Conservation (phyloP, 345 rosid species). For the Capsella bursapastoris region DNA sequence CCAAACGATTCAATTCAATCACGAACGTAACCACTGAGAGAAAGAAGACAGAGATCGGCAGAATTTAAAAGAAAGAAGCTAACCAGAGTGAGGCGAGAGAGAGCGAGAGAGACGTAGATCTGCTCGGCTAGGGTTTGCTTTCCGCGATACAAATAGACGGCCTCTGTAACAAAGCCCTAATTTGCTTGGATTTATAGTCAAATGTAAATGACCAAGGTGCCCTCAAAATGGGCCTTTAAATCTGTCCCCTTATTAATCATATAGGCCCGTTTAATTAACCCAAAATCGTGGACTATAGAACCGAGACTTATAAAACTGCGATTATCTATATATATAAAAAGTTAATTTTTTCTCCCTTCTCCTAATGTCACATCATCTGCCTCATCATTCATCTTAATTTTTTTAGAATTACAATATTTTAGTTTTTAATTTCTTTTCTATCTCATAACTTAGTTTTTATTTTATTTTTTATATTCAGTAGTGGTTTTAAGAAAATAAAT, state of each 20-base stretch:
- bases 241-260: neutral
- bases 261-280: neutral
- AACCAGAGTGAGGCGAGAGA: slow-evolving; percentile 9
- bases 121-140: slow-evolving; percentile 31
- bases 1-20: neutral
- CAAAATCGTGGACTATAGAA: too few species aligned
- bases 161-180: slow-evolving; percentile 24
- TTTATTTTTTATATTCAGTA: too few species aligned
- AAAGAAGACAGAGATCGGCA: neutral
- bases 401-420: too few species aligned
- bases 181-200: neutral
- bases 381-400: too few species aligned
- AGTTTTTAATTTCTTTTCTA: too few species aligned
- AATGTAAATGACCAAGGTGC: neutral
- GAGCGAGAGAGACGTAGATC: slow-evolving; percentile 1
- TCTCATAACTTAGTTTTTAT: too few species aligned
- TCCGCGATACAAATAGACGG: slow-evolving; percentile 24
- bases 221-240: slow-evolving; percentile 1
- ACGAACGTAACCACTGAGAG: neutral
- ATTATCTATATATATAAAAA: too few species aligned
- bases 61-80: neutral
- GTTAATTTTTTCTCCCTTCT: too few species aligned
- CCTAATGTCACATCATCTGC: too few species aligned
- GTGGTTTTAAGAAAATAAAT: too few species aligned
- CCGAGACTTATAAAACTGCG: too few species aligned